Evolutionary conservation across 164 flowering plant species (phyloP).

Genomic region (Buxus sempervirens): DNA sequence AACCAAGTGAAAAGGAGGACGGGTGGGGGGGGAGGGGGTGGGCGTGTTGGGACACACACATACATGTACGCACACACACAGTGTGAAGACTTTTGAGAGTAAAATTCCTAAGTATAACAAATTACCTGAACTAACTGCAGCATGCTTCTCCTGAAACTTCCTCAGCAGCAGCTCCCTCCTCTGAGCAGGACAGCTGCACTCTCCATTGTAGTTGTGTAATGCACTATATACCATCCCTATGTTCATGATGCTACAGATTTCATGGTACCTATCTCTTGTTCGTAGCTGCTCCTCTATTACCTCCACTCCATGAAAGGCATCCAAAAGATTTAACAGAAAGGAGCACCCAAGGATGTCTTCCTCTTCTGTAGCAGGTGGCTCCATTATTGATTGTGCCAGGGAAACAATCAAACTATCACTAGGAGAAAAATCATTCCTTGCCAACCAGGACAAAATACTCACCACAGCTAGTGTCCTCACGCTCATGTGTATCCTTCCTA

Average conservation of each 20-base stretch:
- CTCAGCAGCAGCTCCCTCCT: constrained; percentile 65
- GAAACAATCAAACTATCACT: constrained; percentile 70
- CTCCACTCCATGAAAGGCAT: constrained; percentile 84
- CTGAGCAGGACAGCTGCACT: constrained; percentile 52
- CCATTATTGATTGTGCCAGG: constrained; percentile 67
- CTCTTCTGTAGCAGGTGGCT: constrained; percentile 67
- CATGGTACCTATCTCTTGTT: constrained; percentile 56
- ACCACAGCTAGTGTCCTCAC: constrained; percentile 54
- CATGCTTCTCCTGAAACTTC: constrained; percentile 65
- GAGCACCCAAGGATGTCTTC: constrained; percentile 73
- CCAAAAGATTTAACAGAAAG: constrained; percentile 75
- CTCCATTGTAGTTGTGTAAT: constrained; percentile 57
- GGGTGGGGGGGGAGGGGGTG: not conserved
- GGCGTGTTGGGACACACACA: too few relatives aligned
- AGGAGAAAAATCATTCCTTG: constrained; percentile 74
- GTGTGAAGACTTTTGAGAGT: not conserved
- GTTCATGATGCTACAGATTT: constrained; percentile 73
- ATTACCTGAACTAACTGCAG: constrained; percentile 53
- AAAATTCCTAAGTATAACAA: not conserved
- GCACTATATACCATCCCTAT: constrained; percentile 85
- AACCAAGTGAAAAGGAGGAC: too few relatives aligned
- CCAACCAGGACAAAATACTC: constrained; percentile 79
- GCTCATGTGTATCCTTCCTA: constrained; percentile 38
- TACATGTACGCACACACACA: too few relatives aligned
- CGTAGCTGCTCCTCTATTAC: constrained; percentile 78